These are phyloP conservation scores for Curvularia spicifera DNA, from an alignment of 2,329 filamentous ascomycete species.

Conservation along the genomic window DNA sequence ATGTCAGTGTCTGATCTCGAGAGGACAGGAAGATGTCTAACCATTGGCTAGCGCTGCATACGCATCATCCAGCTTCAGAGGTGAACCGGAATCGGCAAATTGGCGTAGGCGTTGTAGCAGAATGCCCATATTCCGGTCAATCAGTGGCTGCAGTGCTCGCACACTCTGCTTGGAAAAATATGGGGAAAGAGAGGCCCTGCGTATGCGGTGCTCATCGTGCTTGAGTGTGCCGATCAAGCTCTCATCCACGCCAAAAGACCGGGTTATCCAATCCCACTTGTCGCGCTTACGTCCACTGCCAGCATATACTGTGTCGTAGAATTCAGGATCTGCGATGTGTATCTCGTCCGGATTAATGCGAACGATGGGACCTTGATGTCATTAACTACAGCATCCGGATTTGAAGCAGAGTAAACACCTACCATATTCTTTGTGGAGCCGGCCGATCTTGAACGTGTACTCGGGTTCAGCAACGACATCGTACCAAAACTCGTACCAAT, in stretches of 20 bases:
- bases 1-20: background rate
- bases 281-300: background rate
- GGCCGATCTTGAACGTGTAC: conserved; percentile 10
- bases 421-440: conserved; percentile 19
- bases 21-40: background rate
- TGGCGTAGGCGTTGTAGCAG: conserved; percentile 1
- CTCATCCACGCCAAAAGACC: conserved; percentile 16
- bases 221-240: conserved; percentile 25
- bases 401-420: background rate
- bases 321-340: conserved; percentile 18
- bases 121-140: conserved; percentile 1
- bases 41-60: conserved; percentile 5
- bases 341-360: conserved; percentile 15
- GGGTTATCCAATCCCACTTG: conserved; percentile 3
- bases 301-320: conserved; percentile 8
- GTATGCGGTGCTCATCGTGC: conserved; percentile 32
- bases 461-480: conserved; percentile 19
- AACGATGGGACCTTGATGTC: conserved; percentile 4
- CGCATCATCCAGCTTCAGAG: conserved; percentile 7
- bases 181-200: conserved; percentile 28
- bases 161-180: conserved; percentile 32
- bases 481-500: conserved; percentile 19
- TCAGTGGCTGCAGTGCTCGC: background rate
- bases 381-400: background rate
- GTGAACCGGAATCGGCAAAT: conserved; percentile 5